These are phyloP conservation scores for Mesembryanthemum crystallinum DNA, from an alignment of 148 eudicot genomes.

Conservation along the genomic window DNA sequence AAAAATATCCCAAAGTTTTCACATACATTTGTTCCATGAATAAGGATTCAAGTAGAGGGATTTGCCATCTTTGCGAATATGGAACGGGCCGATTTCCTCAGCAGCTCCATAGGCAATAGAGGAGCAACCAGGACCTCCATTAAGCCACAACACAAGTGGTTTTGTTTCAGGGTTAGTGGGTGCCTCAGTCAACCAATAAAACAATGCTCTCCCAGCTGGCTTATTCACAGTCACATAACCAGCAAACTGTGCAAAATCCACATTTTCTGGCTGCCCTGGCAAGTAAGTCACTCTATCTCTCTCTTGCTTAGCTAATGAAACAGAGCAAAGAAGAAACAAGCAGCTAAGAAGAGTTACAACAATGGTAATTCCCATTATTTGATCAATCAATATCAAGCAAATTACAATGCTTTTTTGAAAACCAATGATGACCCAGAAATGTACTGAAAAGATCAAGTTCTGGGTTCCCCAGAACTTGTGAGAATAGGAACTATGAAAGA, in stretches of 20 bases:
- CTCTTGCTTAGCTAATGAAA: conserved; percentile 44
- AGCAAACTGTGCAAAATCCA: conserved; percentile 63
- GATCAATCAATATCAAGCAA: conserved; percentile 5
- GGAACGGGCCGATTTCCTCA: conserved; percentile 91
- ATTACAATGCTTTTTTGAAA: not conserved
- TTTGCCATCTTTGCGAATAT: conserved; percentile 61
- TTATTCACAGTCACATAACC: conserved; percentile 82
- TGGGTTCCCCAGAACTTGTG: conserved; percentile 21
- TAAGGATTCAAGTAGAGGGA: conserved; percentile 64
- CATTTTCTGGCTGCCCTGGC: conserved; percentile 83
- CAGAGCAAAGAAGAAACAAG: conserved; percentile 32
- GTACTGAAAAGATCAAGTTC: not conserved
- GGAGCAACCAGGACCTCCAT: conserved; percentile 97
- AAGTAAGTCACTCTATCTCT: conserved; percentile 61
- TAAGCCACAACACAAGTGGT: conserved; percentile 84
- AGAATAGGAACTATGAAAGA: not conserved
- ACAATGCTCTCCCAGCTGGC: conserved; percentile 71
- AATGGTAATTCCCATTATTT: conserved; percentile 34
- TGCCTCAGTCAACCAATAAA: conserved; percentile 86
- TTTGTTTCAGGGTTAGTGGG: conserved; percentile 48
- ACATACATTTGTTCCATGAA: conserved; percentile 85
- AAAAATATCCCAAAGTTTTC: not conserved
- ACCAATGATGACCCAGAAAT: conserved; percentile 20
- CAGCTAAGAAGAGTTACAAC: conserved; percentile 17
- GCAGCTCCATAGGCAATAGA: conserved; percentile 94